Percentiles rank a stretch among this genome's conserved stretches.
These are phyloP conservation scores for Phytophthora podocarpi DNA, from an alignment of 352 stramenopile species.

Conservation along the genomic window DNA sequence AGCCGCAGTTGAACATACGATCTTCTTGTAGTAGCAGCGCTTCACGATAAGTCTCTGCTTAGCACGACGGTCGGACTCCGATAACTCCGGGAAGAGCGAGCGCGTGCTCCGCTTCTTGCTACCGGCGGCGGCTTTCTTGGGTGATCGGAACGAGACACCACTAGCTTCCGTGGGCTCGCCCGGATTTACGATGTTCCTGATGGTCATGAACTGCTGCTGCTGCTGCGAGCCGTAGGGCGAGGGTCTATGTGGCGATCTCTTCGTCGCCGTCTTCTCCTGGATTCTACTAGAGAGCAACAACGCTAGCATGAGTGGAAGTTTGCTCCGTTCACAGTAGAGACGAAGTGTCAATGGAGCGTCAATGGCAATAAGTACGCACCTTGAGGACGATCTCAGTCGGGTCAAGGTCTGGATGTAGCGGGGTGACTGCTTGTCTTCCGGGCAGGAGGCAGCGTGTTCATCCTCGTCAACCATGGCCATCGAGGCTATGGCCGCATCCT, in stretches of 20 bases:
- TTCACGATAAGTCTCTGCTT: conserved; percentile 79
- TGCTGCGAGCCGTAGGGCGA: conserved; percentile 24
- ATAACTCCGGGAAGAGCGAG: conserved; percentile 43
- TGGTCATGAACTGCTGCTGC: conserved; percentile 33
- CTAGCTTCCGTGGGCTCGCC: conserved; percentile 27
- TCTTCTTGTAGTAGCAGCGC: conserved; percentile 83
- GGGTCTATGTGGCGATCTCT: conserved; percentile 29
- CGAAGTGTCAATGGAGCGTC: no score
- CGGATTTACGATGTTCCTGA: conserved; percentile 29
- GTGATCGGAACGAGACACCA: conserved; percentile 15
- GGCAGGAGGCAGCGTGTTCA: conserved; percentile 35
- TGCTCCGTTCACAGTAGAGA: background rate
- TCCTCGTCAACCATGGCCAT: conserved; percentile 34
- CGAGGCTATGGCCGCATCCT: conserved; percentile 18
- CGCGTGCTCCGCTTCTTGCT: conserved; percentile 62
- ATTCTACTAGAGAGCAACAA: conserved; percentile 14
- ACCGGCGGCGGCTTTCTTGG: background rate
- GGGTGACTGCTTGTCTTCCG: conserved; percentile 36
- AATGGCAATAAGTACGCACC: background rate
- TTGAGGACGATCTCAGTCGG: conserved; percentile 23
- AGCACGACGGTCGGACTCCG: conserved; percentile 57
- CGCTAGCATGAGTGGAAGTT: background rate
- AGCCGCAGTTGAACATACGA: conserved; percentile 51
- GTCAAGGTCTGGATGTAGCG: conserved; percentile 12
- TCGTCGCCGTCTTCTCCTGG: conserved; percentile 37